Evolutionary conservation across 768 basidiomycete genomes (phyloP).

Genomic region (Termitomyces sp.): DNA sequence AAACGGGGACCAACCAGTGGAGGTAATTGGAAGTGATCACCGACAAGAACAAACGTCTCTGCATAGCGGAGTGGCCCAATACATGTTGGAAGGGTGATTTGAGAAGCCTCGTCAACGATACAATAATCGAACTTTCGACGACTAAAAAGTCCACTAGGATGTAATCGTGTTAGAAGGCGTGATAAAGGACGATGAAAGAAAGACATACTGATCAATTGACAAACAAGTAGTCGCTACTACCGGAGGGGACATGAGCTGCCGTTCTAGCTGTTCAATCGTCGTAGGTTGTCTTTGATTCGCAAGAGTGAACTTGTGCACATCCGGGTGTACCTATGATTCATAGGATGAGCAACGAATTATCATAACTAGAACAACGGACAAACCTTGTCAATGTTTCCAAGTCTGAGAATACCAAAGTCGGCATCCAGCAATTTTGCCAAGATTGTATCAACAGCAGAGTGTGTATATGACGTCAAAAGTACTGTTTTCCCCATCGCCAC

Average conservation of each 20-base stretch:
- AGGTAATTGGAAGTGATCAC: slow-evolving; percentile 96
- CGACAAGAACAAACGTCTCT: slow-evolving; percentile 88
- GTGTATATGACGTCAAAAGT: slow-evolving; percentile 88
- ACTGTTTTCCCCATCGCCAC: slow-evolving; percentile 83
- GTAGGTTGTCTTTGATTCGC: slow-evolving; percentile 46
- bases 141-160: slow-evolving; percentile 70
- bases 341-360: neutral
- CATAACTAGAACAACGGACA: neutral
- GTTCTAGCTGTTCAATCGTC: slow-evolving; percentile 79
- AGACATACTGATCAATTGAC: slow-evolving; percentile 83
- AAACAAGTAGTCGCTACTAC: slow-evolving; percentile 97
- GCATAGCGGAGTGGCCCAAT: slow-evolving; percentile 90
- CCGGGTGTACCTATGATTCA: slow-evolving; percentile 68
- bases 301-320: slow-evolving; percentile 68
- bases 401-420: slow-evolving; percentile 70
- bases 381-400: slow-evolving; percentile 93
- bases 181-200: slow-evolving; percentile 4
- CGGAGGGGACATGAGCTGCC: slow-evolving; percentile 78
- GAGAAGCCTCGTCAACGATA: slow-evolving; percentile 97
- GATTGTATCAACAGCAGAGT: slow-evolving; percentile 98
- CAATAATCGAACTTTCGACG: slow-evolving; percentile 90
- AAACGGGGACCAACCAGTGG: slow-evolving; percentile 59
- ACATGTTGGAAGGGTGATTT: slow-evolving; percentile 94
- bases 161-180: neutral
- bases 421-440: slow-evolving; percentile 67